phyloP scores from a whole-genome alignment of 805 yeast genomes.

The Komagataella kurtzmanii region DNA sequence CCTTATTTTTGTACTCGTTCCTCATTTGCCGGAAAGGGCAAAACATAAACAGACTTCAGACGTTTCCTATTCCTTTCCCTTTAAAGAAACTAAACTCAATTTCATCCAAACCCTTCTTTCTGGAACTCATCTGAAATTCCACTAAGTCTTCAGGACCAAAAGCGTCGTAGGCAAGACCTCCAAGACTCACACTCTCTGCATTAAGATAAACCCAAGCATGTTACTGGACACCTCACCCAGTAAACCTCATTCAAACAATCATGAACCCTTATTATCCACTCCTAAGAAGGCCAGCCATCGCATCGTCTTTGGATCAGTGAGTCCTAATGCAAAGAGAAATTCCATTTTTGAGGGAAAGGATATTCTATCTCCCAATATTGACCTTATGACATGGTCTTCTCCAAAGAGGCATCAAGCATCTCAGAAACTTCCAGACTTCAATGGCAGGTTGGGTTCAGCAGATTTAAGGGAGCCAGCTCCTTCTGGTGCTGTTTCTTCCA shows the following conservation, averaged over 20 bases:
- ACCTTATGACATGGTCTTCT: neutral
- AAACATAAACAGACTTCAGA: neutral
- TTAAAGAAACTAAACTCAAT: neutral
- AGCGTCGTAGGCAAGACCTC: neutral
- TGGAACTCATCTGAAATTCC: neutral
- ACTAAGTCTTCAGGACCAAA: neutral
- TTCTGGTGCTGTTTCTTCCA: neutral
- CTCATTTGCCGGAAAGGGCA: neutral
- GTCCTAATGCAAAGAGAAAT: constrained; percentile 13
- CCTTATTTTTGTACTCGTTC: neutral
- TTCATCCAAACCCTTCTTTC: neutral
- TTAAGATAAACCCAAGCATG: neutral
- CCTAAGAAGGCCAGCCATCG: constrained; percentile 8
- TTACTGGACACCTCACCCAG: neutral
- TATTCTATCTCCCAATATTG: constrained; percentile 2
- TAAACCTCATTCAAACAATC: neutral
- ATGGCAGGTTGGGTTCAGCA: constrained; percentile 4
- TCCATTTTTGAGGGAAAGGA: constrained; percentile 16
- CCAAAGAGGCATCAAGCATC: neutral
- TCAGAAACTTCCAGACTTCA: neutral
- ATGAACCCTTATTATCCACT: neutral
- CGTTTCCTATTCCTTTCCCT: neutral
- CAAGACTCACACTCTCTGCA: neutral
- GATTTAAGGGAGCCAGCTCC: constrained; percentile 12
- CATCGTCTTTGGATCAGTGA: constrained; percentile 17